phyloP scores from a whole-genome alignment of 331 rosid genomes.

The Quercus tomentella region DNA sequence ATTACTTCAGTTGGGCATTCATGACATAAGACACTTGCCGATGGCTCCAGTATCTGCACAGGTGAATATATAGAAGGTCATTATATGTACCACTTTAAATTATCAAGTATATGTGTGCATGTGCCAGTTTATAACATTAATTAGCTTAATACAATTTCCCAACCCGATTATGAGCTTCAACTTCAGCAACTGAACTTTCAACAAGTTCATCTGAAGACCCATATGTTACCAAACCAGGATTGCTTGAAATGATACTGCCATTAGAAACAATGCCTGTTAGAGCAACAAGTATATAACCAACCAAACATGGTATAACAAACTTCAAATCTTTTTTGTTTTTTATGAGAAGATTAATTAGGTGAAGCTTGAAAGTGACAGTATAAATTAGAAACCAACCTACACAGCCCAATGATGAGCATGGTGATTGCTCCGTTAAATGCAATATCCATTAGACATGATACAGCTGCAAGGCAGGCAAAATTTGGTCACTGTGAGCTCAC shows the following conservation, averaged over 20 bases:
- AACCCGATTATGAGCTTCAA: slow-evolving; percentile 26
- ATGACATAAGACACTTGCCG: slow-evolving; percentile 12
- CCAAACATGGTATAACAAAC: neutral
- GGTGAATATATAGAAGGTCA: neutral
- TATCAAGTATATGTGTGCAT: too few species aligned
- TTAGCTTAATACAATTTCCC: neutral
- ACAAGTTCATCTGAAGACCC: slow-evolving; percentile 3
- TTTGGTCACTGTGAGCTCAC: too few species aligned
- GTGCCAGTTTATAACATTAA: neutral
- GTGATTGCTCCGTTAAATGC: slow-evolving; percentile 33
- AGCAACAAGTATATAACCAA: neutral
- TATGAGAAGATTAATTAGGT: neutral
- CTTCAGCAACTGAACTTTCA: slow-evolving; percentile 4
- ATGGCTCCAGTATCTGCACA: slow-evolving; percentile 15
- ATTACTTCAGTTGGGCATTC: slow-evolving; percentile 1
- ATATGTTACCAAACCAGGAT: slow-evolving; percentile 36
- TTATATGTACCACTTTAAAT: neutral
- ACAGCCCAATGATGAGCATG: slow-evolving; percentile 38
- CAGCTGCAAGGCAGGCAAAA: slow-evolving; percentile 22
- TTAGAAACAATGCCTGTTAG: neutral
- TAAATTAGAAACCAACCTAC: slow-evolving; percentile 24
- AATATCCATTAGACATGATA: slow-evolving; percentile 11
- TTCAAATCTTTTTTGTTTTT: neutral
- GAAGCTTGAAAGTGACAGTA: neutral
- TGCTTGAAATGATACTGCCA: slow-evolving; percentile 40